Evolutionary conservation across 1,139 yeast genomes (phyloP), one percentile per base, ranked within the genome.

Genomic region (Kazachstania sp.): DNA sequence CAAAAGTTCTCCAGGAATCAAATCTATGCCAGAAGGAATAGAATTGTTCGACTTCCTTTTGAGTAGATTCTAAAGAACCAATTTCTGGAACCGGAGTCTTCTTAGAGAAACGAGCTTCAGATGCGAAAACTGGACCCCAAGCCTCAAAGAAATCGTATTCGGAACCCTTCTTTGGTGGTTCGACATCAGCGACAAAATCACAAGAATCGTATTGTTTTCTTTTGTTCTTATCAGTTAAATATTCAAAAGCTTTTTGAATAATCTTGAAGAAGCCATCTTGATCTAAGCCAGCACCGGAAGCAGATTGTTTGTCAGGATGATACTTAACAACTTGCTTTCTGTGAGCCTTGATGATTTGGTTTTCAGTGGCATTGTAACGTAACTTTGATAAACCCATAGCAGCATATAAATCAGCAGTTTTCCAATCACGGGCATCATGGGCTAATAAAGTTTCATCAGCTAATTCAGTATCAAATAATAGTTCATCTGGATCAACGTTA

Each of bases 371-470:
- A 61, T 72, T 81, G 81, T 78, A 84, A 75, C 98, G 83, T 70
- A 86, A 80, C 67, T 88, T 86, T 54, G 95, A 83, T 61, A 92
- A 74, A 52, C 98, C 98, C 70, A 92, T 79, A 46, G 94, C 97
- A 48, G 95, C 95, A 65, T 92, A 92, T 70, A 92, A 85, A 70
- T 92, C 97, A 57, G 95, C 95, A 46, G 83, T 74, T 72, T 92
- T 92, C 98, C 98, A 92, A 67, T 92, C 96, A 77, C 95, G 85
- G 63, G 98, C 97, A 66, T 92, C 97, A 61, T 86, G 94, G 38
- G 76, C 73, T 60, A 90, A 78, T 70, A 92, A 75, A 46, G 78
- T 83, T 44, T 73, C 78, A 54, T 74, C 77, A 52, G 74, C 73
- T 52, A 86, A 90, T 54, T 83, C 90, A 56, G 79, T 83, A 65